Percentiles rank a stretch among this genome's conserved stretches.
These are phyloP conservation scores for Phytophthora europaea DNA, from an alignment of 352 stramenopile genomes.

Conservation along the genomic window DNA sequence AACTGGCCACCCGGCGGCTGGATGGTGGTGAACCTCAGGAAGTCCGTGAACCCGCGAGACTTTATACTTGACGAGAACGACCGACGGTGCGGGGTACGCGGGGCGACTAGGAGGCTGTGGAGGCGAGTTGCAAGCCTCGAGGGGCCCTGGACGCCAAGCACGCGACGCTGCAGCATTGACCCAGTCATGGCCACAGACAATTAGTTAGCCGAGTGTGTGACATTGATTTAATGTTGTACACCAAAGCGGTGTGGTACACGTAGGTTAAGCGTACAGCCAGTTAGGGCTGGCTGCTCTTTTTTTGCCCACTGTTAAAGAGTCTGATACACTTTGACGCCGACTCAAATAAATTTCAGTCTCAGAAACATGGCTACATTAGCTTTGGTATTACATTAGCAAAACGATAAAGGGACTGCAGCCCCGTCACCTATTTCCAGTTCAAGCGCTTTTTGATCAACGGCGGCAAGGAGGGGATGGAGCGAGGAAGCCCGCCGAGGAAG, in stretches of 20 bases:
- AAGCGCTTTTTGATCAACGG: too few relatives aligned
- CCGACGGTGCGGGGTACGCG: not conserved
- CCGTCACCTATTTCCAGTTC: too few relatives aligned
- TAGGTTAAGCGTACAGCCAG: too few relatives aligned
- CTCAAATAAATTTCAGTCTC: too few relatives aligned
- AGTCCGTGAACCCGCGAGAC: constrained; percentile 50
- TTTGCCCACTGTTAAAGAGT: too few relatives aligned
- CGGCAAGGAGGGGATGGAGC: not conserved
- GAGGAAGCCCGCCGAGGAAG: not conserved
- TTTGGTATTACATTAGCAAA: not conserved
- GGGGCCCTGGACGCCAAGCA: constrained; percentile 13
- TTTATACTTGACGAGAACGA: constrained; percentile 15
- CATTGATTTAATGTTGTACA: not conserved
- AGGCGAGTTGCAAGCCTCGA: constrained; percentile 4
- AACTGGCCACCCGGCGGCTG: constrained; percentile 45
- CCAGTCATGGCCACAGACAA: constrained; percentile 19
- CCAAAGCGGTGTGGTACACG: too few relatives aligned
- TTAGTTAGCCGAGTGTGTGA: not conserved
- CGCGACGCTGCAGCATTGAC: constrained; percentile 14
- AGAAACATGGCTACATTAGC: not conserved
- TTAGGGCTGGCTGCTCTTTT: too few relatives aligned
- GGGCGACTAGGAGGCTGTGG: not conserved
- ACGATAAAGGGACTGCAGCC: too few relatives aligned
- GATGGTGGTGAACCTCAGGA: constrained; percentile 57
- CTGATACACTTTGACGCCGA: too few relatives aligned